Percentiles rank a stretch among this genome's conserved stretches.
Evolutionary conservation across 352 stramenopile genomes (phyloP).

Genomic region (Pythium graminicola): DNA sequence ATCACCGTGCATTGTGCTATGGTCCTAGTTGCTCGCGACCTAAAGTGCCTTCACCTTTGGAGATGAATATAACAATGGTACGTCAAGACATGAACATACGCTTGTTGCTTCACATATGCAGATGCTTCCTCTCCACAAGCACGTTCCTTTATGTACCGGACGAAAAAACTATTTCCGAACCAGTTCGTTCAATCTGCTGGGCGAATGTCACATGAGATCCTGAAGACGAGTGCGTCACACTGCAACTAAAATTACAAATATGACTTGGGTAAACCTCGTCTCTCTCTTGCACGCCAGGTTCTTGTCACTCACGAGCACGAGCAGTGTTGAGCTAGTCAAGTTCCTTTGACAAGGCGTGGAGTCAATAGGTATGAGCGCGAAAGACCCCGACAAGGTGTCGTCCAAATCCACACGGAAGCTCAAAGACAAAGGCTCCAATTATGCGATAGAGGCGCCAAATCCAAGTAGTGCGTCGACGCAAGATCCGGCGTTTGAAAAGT

Average conservation of each 20-base stretch:
- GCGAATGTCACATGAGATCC: conserved; percentile 2
- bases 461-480: too few relatives aligned
- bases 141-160: not conserved
- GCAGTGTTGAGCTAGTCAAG: not conserved
- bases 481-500: too few relatives aligned
- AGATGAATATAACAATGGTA: conserved; percentile 8
- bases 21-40: too few relatives aligned
- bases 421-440: not conserved
- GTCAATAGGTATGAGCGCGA: not conserved
- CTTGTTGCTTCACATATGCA: not conserved
- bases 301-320: not conserved
- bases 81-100: not conserved
- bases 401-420: conserved; percentile 11
- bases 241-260: too few relatives aligned
- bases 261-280: too few relatives aligned
- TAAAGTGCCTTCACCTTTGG: too few relatives aligned
- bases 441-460: not conserved
- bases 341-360: not conserved
- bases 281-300: too few relatives aligned
- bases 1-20: not conserved
- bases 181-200: too few relatives aligned
- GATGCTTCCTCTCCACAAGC: not conserved
- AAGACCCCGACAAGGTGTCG: not conserved
- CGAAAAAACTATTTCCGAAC: too few relatives aligned
- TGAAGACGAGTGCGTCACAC: conserved; percentile 9